Evolutionary conservation across 805 yeast genomes (phyloP).

Genomic region (Pichia rugopelliculosa): DNA sequence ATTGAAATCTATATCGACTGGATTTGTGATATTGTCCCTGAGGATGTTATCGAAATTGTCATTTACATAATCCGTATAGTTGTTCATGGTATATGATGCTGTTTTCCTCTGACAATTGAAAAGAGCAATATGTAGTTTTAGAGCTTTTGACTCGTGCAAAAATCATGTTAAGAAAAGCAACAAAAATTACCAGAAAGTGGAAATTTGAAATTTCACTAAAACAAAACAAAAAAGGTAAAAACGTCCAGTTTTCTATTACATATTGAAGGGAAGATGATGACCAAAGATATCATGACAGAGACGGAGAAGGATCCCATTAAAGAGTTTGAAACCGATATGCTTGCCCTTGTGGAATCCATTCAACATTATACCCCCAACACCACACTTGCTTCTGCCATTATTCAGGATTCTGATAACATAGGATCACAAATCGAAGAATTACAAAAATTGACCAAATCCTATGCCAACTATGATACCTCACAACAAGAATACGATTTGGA

Average conservation of each 20-base stretch:
- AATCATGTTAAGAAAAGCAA: too few relatives aligned
- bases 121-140: too few relatives aligned
- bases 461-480: background rate
- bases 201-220: too few relatives aligned
- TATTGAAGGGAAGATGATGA: too few relatives aligned
- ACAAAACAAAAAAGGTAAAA: too few relatives aligned
- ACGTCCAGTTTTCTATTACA: too few relatives aligned
- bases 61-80: background rate
- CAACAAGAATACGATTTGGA: background rate
- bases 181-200: too few relatives aligned
- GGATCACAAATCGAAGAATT: slow-evolving; percentile 1
- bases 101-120: too few relatives aligned
- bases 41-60: background rate
- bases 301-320: background rate
- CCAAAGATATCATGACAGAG: background rate
- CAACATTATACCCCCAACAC: slow-evolving; percentile 4
- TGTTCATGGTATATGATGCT: background rate
- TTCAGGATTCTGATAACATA: slow-evolving; percentile 3
- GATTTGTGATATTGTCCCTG: background rate
- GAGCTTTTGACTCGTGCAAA: too few relatives aligned
- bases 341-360: background rate
- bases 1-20: background rate
- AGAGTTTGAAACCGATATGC: slow-evolving; percentile 1
- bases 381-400: background rate
- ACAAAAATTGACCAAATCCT: background rate